Percentiles rank a stretch among this genome's conserved stretches.
Evolutionary conservation across 2,329 filamentous ascomycete species (phyloP).

Genomic region (Aspergillus sp.): DNA sequence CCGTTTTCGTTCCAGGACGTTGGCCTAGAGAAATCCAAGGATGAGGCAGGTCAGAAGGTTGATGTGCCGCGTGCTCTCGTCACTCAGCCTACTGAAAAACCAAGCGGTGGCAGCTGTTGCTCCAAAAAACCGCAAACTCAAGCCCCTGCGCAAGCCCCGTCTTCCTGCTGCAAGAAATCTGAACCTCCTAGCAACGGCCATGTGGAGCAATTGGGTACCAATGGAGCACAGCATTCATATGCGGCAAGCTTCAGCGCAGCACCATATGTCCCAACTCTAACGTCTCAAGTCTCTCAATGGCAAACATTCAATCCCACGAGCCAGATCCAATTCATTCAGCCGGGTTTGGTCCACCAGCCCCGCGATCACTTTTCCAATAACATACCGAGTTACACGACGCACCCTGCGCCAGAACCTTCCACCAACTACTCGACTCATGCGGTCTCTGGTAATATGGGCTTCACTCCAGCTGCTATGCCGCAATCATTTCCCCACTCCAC

Average conservation of each 20-base stretch:
- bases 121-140: conserved; percentile 18
- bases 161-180: conserved; percentile 30
- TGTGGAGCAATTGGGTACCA: neutral
- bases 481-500: conserved; percentile 9
- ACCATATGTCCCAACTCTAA: conserved; percentile 14
- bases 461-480: conserved; percentile 15
- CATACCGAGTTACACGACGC: conserved; percentile 15
- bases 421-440: conserved; percentile 13
- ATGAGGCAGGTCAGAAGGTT: neutral
- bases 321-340: conserved; percentile 13
- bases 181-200: conserved; percentile 1
- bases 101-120: conserved; percentile 22
- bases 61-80: neutral
- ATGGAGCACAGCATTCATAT: conserved; percentile 4
- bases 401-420: conserved; percentile 10
- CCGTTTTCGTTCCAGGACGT: conserved; percentile 11
- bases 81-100: neutral
- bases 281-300: conserved; percentile 20
- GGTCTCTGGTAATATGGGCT: conserved; percentile 13
- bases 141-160: conserved; percentile 6
- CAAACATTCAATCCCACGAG: conserved; percentile 16
- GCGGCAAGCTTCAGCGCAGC: conserved; percentile 11
- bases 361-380: conserved; percentile 13
- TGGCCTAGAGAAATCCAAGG: conserved; percentile 5
- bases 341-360: conserved; percentile 7